These are phyloP conservation scores for Verticillium alfalfae DNA, from an alignment of 2,329 filamentous ascomycete species.

Conservation along the genomic window DNA sequence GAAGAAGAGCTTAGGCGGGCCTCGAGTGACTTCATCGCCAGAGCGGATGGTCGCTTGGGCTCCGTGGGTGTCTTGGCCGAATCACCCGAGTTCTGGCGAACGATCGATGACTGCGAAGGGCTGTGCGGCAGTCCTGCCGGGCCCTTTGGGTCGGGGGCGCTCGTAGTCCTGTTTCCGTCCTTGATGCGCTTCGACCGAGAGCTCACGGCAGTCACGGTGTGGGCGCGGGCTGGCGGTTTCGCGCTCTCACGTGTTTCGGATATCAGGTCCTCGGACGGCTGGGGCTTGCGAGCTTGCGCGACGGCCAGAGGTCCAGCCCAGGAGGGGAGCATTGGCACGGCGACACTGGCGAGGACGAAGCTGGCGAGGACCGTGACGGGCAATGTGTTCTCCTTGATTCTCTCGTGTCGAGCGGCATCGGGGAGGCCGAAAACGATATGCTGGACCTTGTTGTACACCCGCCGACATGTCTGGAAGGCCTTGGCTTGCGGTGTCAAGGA, in stretches of 20 bases:
- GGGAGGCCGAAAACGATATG: conserved; percentile 78
- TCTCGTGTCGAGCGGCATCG: conserved; percentile 63
- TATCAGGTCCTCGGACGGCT: conserved; percentile 55
- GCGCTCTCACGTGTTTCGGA: conserved; percentile 41
- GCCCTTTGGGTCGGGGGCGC: conserved; percentile 32
- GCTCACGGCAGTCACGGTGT: conserved; percentile 54
- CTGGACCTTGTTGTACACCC: conserved; percentile 85
- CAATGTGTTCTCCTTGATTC: conserved; percentile 75
- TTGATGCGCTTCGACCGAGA: conserved; percentile 44
- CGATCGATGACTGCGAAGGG: conserved; percentile 9
- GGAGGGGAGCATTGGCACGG: conserved; percentile 67
- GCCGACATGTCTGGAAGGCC: conserved; percentile 74
- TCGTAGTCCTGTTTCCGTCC: conserved; percentile 39
- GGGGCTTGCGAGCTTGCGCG: conserved; percentile 73
- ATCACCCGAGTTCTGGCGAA: conserved; percentile 6
- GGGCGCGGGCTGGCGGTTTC: conserved; percentile 53
- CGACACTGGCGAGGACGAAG: conserved; percentile 72
- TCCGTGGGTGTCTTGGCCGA: conserved; percentile 25
- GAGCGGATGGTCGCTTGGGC: conserved; percentile 37
- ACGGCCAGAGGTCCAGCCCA: conserved; percentile 78
- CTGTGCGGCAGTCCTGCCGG: not conserved
- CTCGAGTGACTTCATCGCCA: conserved; percentile 50
- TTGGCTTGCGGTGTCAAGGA: conserved; percentile 68
- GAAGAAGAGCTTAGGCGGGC: conserved; percentile 64
- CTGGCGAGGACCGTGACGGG: conserved; percentile 78